Percentiles rank a stretch among this genome's conserved stretches.
These are phyloP conservation scores for Hebeloma cylindrosporum DNA, from an alignment of 768 basidiomycete genomes.

Conservation along the genomic window DNA sequence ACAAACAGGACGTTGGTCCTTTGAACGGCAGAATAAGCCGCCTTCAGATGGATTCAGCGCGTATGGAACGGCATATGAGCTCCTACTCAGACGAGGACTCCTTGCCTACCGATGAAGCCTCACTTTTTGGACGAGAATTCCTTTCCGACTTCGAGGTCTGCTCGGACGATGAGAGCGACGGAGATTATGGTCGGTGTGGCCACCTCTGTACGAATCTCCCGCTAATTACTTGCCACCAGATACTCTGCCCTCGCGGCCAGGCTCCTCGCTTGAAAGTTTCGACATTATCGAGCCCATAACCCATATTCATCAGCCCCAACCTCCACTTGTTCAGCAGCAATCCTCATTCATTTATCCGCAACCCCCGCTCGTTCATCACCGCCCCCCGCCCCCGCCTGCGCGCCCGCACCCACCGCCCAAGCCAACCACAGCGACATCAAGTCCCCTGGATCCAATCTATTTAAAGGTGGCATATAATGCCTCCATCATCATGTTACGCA, in stretches of 20 bases:
- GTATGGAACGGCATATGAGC: not conserved
- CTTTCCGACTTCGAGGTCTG: slow-evolving; percentile 15
- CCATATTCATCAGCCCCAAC: too few relatives aligned
- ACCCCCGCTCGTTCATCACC: not conserved
- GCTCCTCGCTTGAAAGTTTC: slow-evolving; percentile 16
- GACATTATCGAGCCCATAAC: too few relatives aligned
- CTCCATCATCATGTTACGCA: slow-evolving; percentile 62
- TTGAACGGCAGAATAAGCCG: too few relatives aligned
- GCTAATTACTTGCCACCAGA: slow-evolving; percentile 6
- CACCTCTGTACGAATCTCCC: not conserved
- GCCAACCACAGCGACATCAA: not conserved
- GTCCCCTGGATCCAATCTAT: slow-evolving; percentile 32
- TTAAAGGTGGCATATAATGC: slow-evolving; percentile 68
- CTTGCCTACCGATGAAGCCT: slow-evolving; percentile 10
- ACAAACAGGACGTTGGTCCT: not conserved
- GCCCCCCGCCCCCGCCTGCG: slow-evolving; percentile 1
- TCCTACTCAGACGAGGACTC: slow-evolving; percentile 1
- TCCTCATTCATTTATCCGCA: not conserved
- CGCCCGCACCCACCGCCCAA: too few relatives aligned
- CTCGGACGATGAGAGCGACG: slow-evolving; percentile 11
- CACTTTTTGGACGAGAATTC: slow-evolving; percentile 11
- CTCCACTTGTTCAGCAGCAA: not conserved
- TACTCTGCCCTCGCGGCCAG: slow-evolving; percentile 18
- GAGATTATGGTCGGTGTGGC: slow-evolving; percentile 7
- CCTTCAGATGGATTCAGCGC: slow-evolving; percentile 2